A percentile compares a stretch with the other conserved stretches of the same genome.
Evolutionary conservation across 345 rosid genomes (phyloP).

Genomic region (Ceriops decandra): DNA sequence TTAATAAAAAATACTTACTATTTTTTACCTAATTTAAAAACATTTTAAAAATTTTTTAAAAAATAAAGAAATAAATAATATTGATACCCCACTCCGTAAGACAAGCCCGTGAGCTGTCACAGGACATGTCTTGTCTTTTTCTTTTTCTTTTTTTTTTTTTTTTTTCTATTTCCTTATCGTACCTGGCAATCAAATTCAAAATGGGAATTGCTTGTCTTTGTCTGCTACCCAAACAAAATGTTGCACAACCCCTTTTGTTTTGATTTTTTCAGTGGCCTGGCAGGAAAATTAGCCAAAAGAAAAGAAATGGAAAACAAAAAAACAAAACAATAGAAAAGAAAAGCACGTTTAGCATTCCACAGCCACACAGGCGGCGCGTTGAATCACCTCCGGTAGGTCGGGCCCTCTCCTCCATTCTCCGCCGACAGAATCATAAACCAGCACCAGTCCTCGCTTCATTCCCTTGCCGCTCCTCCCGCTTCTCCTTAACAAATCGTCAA

Average conservation of each 20-base stretch:
- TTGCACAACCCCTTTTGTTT: no score
- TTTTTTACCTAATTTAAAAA: no score
- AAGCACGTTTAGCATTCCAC: slow-evolving; percentile 41
- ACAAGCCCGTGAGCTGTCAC: background rate
- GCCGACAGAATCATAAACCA: slow-evolving; percentile 49
- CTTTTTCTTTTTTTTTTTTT: background rate
- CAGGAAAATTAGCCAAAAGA: background rate
- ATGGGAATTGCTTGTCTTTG: slow-evolving; percentile 12
- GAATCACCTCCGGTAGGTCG: slow-evolving; percentile 60
- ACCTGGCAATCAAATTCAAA: slow-evolving; percentile 2
- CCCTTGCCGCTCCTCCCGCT: slow-evolving; percentile 67
- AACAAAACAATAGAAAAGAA: background rate
- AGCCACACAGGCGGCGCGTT: slow-evolving; percentile 82
- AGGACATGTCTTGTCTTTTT: background rate
- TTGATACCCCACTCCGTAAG: background rate
- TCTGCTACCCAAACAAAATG: slow-evolving; percentile 19
- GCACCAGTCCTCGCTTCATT: slow-evolving; percentile 52
- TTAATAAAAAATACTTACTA: no score
- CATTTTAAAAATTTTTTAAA: no score
- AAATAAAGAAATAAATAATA: background rate
- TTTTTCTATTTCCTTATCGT: slow-evolving; percentile 14
- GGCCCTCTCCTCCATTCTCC: slow-evolving; percentile 79
- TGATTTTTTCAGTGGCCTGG: no score
- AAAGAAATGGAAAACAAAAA: background rate
- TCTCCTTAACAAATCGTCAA: slow-evolving; percentile 72